Evolutionary conservation across 1,284 basidiomycete genomes (phyloP).

Genomic region (Inonotus hispidus): DNA sequence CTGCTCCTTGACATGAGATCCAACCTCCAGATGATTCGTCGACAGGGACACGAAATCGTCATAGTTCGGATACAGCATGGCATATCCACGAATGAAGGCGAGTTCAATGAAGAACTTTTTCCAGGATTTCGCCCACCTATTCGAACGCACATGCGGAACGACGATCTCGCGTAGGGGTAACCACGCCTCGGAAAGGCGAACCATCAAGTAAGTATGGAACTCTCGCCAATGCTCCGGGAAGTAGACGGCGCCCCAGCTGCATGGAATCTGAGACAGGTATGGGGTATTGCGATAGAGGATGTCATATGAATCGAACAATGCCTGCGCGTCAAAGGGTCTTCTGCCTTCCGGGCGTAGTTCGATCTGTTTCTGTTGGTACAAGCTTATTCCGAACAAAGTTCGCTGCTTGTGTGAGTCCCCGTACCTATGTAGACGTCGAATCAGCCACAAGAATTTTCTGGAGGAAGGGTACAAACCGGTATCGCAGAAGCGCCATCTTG

Average conservation of each 20-base stretch:
- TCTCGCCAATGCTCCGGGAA: slow-evolving; percentile 83
- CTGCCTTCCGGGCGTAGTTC: slow-evolving; percentile 69
- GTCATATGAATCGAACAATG: slow-evolving; percentile 43
- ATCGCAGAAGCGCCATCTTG: slow-evolving; percentile 68
- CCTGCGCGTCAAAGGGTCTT: slow-evolving; percentile 58
- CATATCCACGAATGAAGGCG: slow-evolving; percentile 70
- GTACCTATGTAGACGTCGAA: slow-evolving; percentile 41
- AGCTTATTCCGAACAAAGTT: slow-evolving; percentile 67
- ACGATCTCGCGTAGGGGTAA: slow-evolving; percentile 42
- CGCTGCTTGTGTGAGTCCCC: slow-evolving; percentile 38
- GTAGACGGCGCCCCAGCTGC: slow-evolving; percentile 87
- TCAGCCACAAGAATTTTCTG: not conserved
- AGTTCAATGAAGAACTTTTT: slow-evolving; percentile 86
- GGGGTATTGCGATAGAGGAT: slow-evolving; percentile 48
- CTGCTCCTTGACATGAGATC: slow-evolving; percentile 65
- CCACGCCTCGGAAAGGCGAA: slow-evolving; percentile 51
- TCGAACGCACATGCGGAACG: slow-evolving; percentile 71
- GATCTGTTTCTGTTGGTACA: slow-evolving; percentile 78
- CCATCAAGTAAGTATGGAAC: slow-evolving; percentile 69
- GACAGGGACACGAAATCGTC: slow-evolving; percentile 64
- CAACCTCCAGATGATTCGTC: slow-evolving; percentile 80
- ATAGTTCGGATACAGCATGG: slow-evolving; percentile 85
- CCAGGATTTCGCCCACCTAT: slow-evolving; percentile 76
- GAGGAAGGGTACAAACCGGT: slow-evolving; percentile 44
- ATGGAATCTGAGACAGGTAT: slow-evolving; percentile 79